These are phyloP conservation scores for Rhododendron ovatum DNA, from an alignment of 148 eudicot species.

Conservation along the genomic window DNA sequence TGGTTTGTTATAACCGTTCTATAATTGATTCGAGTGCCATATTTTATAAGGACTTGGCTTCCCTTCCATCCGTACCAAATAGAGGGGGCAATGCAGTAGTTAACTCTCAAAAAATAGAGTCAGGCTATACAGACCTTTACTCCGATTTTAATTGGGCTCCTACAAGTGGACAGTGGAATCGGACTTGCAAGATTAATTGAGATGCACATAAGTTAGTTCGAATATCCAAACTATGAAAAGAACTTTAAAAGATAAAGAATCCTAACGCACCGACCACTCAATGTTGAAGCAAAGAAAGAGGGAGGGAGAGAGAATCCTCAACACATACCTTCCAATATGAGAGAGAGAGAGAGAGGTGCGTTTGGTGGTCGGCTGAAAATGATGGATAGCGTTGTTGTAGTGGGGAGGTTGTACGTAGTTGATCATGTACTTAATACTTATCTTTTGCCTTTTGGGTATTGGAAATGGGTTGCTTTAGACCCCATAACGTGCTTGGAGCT, in stretches of 20 bases:
- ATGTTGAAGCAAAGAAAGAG: neutral
- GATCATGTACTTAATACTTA: neutral
- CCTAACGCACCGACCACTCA: neutral
- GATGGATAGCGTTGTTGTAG: neutral
- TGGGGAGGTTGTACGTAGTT: slow-evolving; percentile 1
- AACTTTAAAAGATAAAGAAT: neutral
- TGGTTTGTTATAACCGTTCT: neutral
- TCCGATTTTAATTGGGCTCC: neutral
- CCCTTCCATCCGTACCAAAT: neutral
- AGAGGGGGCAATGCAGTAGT: neutral
- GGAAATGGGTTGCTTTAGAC: neutral
- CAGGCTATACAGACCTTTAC: fast-evolving
- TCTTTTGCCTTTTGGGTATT: neutral
- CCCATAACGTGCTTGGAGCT: neutral
- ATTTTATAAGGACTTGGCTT: slow-evolving; percentile 1
- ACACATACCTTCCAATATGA: neutral
- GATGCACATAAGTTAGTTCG: neutral
- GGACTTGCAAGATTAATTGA: too few relatives aligned
- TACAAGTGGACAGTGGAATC: too few relatives aligned
- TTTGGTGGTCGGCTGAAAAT: slow-evolving; percentile 5
- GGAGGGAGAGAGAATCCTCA: neutral
- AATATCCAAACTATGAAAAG: too few relatives aligned
- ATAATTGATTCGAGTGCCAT: slow-evolving; percentile 8
- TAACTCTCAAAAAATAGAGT: neutral
- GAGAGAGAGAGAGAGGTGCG: neutral